Evolutionary conservation across 768 basidiomycete species (phyloP).

Genomic region (Leucocoprinus leucothites): DNA sequence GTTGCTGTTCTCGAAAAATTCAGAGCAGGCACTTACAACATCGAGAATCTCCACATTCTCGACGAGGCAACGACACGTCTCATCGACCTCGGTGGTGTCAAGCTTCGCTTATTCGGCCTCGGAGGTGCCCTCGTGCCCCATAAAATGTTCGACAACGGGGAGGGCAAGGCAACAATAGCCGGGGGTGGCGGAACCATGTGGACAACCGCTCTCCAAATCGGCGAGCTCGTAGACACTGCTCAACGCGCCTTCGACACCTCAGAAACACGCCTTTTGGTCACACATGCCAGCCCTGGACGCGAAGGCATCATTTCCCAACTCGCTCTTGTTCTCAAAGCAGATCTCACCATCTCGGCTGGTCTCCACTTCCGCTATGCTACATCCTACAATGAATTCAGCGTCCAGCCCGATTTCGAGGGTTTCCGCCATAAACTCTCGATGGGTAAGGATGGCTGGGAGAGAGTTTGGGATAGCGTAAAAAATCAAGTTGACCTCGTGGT

Average conservation of each 20-base stretch:
- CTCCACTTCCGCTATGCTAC: conserved; percentile 97
- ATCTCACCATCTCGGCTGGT: conserved; percentile 90
- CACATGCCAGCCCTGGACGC: conserved; percentile 88
- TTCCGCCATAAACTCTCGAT: conserved; percentile 76
- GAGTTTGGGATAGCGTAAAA: conserved; percentile 95
- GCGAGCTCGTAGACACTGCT: conserved; percentile 96
- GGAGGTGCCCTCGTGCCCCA: conserved; percentile 94
- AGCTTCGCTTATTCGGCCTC: conserved; percentile 90
- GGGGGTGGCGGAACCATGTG: conserved; percentile 99
- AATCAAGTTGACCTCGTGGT: conserved; percentile 87
- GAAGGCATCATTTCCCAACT: conserved; percentile 93
- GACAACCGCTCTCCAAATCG: conserved; percentile 96
- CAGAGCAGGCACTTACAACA: conserved; percentile 73
- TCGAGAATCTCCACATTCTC: conserved; percentile 88
- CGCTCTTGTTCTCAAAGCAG: conserved; percentile 86
- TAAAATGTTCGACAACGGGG: conserved; percentile 94
- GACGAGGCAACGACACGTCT: conserved; percentile 95
- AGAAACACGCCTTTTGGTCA: conserved; percentile 91
- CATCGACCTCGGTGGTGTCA: conserved; percentile 89
- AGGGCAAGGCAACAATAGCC: conserved; percentile 94
- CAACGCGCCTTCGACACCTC: conserved; percentile 89
- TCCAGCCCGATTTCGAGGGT: conserved; percentile 85
- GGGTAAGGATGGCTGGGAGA: conserved; percentile 82
- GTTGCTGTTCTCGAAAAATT: conserved; percentile 92
- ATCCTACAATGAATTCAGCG: conserved; percentile 95